A percentile compares a stretch with the other conserved stretches of the same genome.
phyloP scores from a whole-genome alignment of 1,284 basidiomycete species.

The Cutaneotrichosporon cutaneum region DNA sequence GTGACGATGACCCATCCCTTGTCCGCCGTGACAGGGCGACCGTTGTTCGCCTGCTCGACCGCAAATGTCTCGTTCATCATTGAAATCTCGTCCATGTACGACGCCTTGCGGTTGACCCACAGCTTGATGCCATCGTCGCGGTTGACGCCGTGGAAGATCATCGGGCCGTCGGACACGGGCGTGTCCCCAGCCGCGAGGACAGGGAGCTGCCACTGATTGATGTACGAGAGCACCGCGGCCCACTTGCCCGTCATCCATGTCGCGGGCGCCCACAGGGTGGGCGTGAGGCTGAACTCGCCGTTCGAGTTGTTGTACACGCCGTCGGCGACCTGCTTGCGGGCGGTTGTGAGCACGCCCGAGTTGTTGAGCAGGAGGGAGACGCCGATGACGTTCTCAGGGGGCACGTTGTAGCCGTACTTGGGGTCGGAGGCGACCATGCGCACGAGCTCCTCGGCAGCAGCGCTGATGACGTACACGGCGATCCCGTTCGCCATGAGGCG shows the following conservation, averaged over 20 bases:
- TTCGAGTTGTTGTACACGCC: neutral
- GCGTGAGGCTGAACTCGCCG: neutral
- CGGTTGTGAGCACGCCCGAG: neutral
- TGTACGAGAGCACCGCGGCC: neutral
- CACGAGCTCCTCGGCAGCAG: neutral
- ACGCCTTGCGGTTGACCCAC: neutral
- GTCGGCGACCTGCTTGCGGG: neutral
- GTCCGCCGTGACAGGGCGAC: neutral
- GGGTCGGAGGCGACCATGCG: neutral
- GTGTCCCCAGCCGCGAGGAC: neutral
- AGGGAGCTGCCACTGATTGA: neutral
- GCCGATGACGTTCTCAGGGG: neutral
- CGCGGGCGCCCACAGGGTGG: neutral
- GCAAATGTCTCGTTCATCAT: neutral
- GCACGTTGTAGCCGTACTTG: neutral
- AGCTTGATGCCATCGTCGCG: neutral
- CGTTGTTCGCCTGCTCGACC: neutral
- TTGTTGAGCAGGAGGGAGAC: neutral
- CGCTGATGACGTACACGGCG: neutral
- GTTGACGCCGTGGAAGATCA: constrained; percentile 1
- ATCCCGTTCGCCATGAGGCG: neutral
- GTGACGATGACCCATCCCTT: neutral
- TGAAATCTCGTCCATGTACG: neutral
- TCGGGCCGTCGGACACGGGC: neutral
- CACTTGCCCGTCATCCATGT: neutral